Base-by-base conservation (phyloP, 2,329 filamentous ascomycete genomes). In the Fusarium duplospermum region DNA sequence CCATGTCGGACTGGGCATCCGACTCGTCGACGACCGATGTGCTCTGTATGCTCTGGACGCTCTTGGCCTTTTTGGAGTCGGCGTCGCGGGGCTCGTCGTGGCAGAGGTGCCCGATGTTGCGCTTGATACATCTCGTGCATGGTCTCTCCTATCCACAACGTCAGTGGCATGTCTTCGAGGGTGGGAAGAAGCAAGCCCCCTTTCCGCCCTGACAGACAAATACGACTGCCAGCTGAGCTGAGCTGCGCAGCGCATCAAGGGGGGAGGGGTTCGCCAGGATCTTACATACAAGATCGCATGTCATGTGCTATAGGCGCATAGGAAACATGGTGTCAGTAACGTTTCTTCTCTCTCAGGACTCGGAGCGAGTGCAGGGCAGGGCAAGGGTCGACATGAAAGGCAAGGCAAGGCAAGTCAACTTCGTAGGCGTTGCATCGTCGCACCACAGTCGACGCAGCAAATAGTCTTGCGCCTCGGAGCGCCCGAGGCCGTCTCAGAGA, bases 71-170 rank as follows among this genome's bases (percentile, higher is more conserved):
- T 85, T 96, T 97, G 69, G 92, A 84, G 72, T 92, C 90, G 76
- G 91, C 87, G 80, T 99, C 96, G 83, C 96, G 92, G 77, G 95
- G 96, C 85, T 98, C 96, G 84, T 99, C 96, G 86, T 98, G 96
- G 84, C 96, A 99, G 76, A 99, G 89, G 84, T 99, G 96, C 79
- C 96, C 96, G 83, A 99, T 99, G 86, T 98, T 98, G 81, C 96
- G 93, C 86, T 98, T 99, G 85, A 98, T 94, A 87, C 96, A 99
- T 85, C 96, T 91, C 80, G 94, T 96, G 89, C 96, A 99, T 80
- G 96, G 96, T 82, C 96, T 93, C 87, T 97, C 94, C 94, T 97
- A 83, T 76, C 64, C 70, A 77, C 68, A 66, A 57, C 66, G 74
- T 82, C 72, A 82, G 81, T 75, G 73, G 62, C 69, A 68, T 70